These are phyloP conservation scores for Ophiostoma angusticollis DNA, from an alignment of 2,329 filamentous ascomycete species.

Conservation along the genomic window DNA sequence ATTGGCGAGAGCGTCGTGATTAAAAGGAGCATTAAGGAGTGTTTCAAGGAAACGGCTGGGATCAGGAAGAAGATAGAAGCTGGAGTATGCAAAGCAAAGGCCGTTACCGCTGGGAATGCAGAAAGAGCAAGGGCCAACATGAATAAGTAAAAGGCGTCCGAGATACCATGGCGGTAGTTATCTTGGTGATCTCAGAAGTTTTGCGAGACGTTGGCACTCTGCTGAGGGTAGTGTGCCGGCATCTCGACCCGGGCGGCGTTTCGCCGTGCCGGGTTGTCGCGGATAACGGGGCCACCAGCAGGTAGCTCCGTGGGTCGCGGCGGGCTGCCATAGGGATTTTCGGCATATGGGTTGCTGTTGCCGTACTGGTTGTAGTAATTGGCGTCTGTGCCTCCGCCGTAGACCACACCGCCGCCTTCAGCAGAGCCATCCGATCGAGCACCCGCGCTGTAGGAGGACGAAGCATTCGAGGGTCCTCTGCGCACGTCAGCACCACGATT, in stretches of 20 bases:
- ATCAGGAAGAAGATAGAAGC: too few species aligned
- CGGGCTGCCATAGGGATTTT: slow-evolving; percentile 25
- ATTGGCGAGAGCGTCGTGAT: too few species aligned
- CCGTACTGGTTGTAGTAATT: slow-evolving; percentile 49
- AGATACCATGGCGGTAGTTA: too few species aligned
- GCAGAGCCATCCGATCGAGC: slow-evolving; percentile 58
- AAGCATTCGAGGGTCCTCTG: slow-evolving; percentile 87
- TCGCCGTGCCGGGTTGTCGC: slow-evolving; percentile 80
- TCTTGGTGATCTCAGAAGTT: too few species aligned
- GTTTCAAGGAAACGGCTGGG: too few species aligned
- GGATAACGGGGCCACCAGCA: slow-evolving; percentile 70
- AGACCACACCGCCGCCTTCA: slow-evolving; percentile 32
- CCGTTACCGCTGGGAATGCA: too few species aligned
- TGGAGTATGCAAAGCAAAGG: too few species aligned
- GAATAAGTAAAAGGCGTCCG: not conserved
- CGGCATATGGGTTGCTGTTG: slow-evolving; percentile 41
- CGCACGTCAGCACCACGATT: slow-evolving; percentile 60
- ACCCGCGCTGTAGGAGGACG: slow-evolving; percentile 82
- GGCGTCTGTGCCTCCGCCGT: slow-evolving; percentile 32
- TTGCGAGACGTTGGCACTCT: slow-evolving; percentile 89
- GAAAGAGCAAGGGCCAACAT: not conserved
- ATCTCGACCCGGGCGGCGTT: slow-evolving; percentile 96
- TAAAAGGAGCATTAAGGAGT: too few species aligned
- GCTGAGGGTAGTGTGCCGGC: slow-evolving; percentile 75
- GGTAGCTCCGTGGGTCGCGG: slow-evolving; percentile 29